These are phyloP conservation scores for Ceratocystiopsis sp. DNA, from an alignment of 2,329 filamentous ascomycete species.

Conservation along the genomic window DNA sequence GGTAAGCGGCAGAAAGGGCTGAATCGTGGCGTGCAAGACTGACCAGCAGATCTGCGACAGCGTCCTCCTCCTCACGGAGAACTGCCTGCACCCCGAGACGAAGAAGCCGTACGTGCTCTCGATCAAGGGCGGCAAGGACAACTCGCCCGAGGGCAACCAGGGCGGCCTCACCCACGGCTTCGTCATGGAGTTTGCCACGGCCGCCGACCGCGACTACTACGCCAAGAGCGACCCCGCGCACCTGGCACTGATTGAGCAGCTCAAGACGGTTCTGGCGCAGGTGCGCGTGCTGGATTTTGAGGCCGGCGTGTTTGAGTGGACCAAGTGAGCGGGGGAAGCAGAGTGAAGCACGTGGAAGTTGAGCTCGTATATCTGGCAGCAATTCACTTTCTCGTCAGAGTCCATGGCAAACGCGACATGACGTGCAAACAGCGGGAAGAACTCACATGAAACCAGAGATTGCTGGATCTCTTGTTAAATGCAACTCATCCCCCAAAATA, in stretches of 20 bases:
- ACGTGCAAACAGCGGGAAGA: too few relatives aligned
- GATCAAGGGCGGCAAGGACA: conserved; percentile 41
- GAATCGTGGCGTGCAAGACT: background rate
- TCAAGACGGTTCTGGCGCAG: background rate
- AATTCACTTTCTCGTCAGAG: too few relatives aligned
- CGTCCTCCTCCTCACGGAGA: conserved; percentile 33
- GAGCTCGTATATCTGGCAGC: too few relatives aligned
- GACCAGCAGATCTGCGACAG: conserved; percentile 14
- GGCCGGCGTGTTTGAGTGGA: too few relatives aligned
- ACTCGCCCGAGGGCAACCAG: conserved; percentile 38
- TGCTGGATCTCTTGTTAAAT: too few relatives aligned
- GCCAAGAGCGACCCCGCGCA: conserved; percentile 47
- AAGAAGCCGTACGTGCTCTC: conserved; percentile 42
- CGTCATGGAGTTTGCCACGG: conserved; percentile 46
- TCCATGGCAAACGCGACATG: too few relatives aligned
- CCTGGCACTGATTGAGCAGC: conserved; percentile 21
- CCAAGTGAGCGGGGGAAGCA: too few relatives aligned
- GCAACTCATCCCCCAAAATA: too few relatives aligned
- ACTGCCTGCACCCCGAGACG: conserved; percentile 43
- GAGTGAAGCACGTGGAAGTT: too few relatives aligned
- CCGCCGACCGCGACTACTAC: conserved; percentile 52
- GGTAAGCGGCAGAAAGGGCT: background rate
- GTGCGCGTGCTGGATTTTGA: background rate
- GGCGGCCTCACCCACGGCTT: conserved; percentile 52
- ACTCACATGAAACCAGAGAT: too few relatives aligned